These are phyloP conservation scores for Yamadazyma atlantica DNA, from an alignment of 1,139 yeast species.

Conservation along the genomic window DNA sequence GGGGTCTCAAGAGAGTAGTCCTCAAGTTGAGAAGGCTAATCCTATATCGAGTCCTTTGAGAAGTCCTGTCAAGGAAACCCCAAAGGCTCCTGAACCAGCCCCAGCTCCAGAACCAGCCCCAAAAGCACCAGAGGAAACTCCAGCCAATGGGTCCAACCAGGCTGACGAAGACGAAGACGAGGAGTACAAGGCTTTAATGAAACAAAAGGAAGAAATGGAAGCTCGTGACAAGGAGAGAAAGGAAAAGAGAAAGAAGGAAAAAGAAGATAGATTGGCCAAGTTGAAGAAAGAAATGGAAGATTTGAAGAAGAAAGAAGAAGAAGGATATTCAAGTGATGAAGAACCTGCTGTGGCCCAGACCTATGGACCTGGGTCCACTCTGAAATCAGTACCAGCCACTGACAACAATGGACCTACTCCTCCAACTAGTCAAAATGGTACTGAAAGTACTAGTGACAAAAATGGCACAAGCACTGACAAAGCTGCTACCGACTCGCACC, in stretches of 20 bases:
- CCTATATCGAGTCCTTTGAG: too few relatives aligned
- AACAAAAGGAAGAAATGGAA: slow-evolving; percentile 50
- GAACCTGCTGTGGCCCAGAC: slow-evolving; percentile 31
- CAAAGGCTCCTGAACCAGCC: neutral
- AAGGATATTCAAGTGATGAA: slow-evolving; percentile 29
- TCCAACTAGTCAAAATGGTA: too few relatives aligned
- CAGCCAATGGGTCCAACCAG: too few relatives aligned
- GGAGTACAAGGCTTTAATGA: slow-evolving; percentile 46
- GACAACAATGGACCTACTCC: slow-evolving; percentile 19
- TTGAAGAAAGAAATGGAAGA: slow-evolving; percentile 65
- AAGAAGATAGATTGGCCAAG: slow-evolving; percentile 60
- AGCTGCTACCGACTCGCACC: slow-evolving; percentile 16
- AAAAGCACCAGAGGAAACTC: neutral
- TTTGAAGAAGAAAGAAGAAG: slow-evolving; percentile 36
- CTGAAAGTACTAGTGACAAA: slow-evolving; percentile 4
- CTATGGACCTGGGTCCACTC: slow-evolving; percentile 23
- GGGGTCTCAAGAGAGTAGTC: slow-evolving; percentile 10
- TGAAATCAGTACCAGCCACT: slow-evolving; percentile 21
- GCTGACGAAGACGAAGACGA: slow-evolving; percentile 39
- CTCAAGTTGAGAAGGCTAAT: neutral
- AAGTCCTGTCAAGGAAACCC: neutral
- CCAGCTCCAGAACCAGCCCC: slow-evolving; percentile 3
- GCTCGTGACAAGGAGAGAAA: slow-evolving; percentile 48
- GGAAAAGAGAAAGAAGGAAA: slow-evolving; percentile 47
- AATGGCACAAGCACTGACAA: slow-evolving; percentile 10